Evolutionary conservation across 805 yeast genomes (phyloP).

Genomic region (Ogataea populi-albae): DNA sequence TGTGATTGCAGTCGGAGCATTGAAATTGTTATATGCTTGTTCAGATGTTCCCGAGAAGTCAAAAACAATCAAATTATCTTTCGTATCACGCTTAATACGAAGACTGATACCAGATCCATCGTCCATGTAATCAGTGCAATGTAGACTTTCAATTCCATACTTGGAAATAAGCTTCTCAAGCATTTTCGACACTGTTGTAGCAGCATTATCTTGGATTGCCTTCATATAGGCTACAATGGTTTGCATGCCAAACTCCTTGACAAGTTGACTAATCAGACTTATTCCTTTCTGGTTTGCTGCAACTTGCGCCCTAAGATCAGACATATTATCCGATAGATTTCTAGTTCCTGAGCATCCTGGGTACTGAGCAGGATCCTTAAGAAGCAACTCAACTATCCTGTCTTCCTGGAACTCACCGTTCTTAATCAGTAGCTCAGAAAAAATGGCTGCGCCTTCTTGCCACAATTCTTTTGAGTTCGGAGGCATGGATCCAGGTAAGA

Average conservation of each 20-base stretch:
- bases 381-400: slow-evolving; percentile 43
- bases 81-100: slow-evolving; percentile 44
- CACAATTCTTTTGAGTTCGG: slow-evolving; percentile 51
- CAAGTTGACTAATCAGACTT: slow-evolving; percentile 40
- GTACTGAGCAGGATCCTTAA: slow-evolving; percentile 42
- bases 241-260: slow-evolving; percentile 50
- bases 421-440: slow-evolving; percentile 48
- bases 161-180: slow-evolving; percentile 43
- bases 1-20: slow-evolving; percentile 89
- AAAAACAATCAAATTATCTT: slow-evolving; percentile 58
- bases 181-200: slow-evolving; percentile 56
- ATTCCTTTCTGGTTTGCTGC: slow-evolving; percentile 53
- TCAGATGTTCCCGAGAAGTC: slow-evolving; percentile 84
- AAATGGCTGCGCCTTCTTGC: slow-evolving; percentile 57
- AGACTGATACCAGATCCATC: slow-evolving; percentile 69
- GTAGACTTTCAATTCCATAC: slow-evolving; percentile 35
- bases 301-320: slow-evolving; percentile 48
- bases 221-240: slow-evolving; percentile 69
- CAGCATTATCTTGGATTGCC: slow-evolving; percentile 78
- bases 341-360: slow-evolving; percentile 59
- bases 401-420: slow-evolving; percentile 53
- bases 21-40: slow-evolving; percentile 81
- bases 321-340: slow-evolving; percentile 49
- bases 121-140: slow-evolving; percentile 67
- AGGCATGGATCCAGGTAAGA: slow-evolving; percentile 56